These are phyloP conservation scores for Ceratocystis eucalypticola DNA, from an alignment of 2,329 filamentous ascomycete species.

Conservation along the genomic window DNA sequence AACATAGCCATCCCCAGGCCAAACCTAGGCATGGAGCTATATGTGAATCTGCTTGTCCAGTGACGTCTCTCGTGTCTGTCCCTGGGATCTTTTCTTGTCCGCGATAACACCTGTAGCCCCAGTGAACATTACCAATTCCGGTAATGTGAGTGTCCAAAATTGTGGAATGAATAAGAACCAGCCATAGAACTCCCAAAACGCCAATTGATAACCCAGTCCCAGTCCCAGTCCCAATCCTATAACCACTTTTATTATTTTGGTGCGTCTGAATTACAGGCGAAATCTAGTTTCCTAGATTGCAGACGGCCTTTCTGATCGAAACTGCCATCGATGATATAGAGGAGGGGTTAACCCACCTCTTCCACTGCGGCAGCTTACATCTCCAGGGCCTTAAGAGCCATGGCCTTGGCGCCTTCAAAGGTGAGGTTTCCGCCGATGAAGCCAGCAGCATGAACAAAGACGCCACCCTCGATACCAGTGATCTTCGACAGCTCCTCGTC, in stretches of 20 bases:
- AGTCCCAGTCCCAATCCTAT: neutral
- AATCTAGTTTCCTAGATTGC: neutral
- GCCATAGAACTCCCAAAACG: slow-evolving; percentile 7
- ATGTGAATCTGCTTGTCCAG: neutral
- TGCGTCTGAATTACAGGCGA: neutral
- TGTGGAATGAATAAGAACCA: neutral
- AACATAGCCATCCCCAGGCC: neutral
- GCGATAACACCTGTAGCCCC: neutral
- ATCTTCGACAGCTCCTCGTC: slow-evolving; percentile 72
- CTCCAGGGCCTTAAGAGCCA: slow-evolving; percentile 64
- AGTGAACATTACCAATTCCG: neutral
- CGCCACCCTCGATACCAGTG: slow-evolving; percentile 54
- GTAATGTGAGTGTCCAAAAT: neutral
- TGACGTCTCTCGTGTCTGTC: neutral
- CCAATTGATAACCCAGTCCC: slow-evolving; percentile 5
- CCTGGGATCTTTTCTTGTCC: neutral
- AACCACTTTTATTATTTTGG: neutral
- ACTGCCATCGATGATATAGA: neutral
- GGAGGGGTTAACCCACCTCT: no score
- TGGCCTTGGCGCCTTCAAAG: slow-evolving; percentile 71
- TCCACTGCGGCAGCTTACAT: neutral
- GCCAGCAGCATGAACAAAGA: slow-evolving; percentile 88
- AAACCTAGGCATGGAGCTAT: neutral
- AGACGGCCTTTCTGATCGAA: neutral
- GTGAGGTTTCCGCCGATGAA: slow-evolving; percentile 96